Conservation (phyloP, 805 yeast genomes). For the Millerozyma acaciae region DNA sequence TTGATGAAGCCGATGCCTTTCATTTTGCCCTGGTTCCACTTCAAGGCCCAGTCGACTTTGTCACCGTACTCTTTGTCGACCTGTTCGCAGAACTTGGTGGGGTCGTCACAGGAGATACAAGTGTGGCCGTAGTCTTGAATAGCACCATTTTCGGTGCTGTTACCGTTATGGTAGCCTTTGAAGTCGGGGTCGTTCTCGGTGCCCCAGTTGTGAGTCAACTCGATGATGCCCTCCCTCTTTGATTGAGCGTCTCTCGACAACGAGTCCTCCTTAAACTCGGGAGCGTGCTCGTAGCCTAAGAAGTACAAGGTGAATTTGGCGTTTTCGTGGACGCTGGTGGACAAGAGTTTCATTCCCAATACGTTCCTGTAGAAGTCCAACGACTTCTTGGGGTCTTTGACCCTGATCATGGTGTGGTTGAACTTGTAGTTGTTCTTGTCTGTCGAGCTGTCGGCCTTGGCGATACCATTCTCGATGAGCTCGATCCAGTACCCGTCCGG, state of each 20-base stretch:
- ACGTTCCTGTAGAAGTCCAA: constrained; percentile 74
- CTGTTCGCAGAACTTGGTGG: constrained; percentile 52
- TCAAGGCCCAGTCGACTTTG: constrained; percentile 51
- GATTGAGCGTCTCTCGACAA: constrained; percentile 27
- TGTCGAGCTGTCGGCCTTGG: constrained; percentile 39
- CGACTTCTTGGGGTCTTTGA: constrained; percentile 76
- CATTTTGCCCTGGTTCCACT: constrained; percentile 53
- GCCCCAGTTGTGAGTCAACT: constrained; percentile 94
- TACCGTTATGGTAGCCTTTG: constrained; percentile 77
- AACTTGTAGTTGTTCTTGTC: constrained; percentile 46
- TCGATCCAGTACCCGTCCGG: constrained; percentile 98
- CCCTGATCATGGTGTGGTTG: constrained; percentile 91
- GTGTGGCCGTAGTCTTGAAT: constrained; percentile 87
- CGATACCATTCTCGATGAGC: constrained; percentile 57
- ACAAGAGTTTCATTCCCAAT: constrained; percentile 74
- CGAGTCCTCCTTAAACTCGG: constrained; percentile 40
- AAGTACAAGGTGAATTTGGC: constrained; percentile 88
- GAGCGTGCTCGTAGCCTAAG: constrained; percentile 62
- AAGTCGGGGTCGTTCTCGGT: constrained; percentile 77
- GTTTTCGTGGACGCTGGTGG: constrained; percentile 50
- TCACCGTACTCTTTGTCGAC: constrained; percentile 43
- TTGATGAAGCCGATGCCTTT: constrained; percentile 65
- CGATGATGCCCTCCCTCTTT: constrained; percentile 66
- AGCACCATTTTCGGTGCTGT: constrained; percentile 47
- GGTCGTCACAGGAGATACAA: constrained; percentile 65